A percentile compares a stretch with the other conserved stretches of the same genome.
Conservation (phyloP, 2,329 filamentous ascomycete species). For the Cryoendolithus antarcticus region DNA sequence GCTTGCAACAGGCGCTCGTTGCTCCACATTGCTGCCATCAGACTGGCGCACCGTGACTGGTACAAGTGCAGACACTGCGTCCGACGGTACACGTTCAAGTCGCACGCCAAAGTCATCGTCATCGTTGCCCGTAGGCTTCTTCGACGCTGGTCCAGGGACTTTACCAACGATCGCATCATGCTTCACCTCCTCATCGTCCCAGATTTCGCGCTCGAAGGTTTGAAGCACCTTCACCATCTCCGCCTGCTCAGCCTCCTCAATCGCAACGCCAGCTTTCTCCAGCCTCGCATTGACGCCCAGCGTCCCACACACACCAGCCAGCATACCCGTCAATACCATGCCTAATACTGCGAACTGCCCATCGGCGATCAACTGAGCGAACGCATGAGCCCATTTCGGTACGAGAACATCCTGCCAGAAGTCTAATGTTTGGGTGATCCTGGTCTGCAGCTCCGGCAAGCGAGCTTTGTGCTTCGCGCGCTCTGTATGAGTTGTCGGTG, state of each 20-base stretch:
- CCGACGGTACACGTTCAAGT: neutral
- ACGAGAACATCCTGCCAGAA: slow-evolving; percentile 29
- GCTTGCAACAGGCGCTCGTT: slow-evolving; percentile 24
- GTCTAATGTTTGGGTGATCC: slow-evolving; percentile 20
- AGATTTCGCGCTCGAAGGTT: slow-evolving; percentile 30
- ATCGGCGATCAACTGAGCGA: slow-evolving; percentile 33
- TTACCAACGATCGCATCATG: slow-evolving; percentile 10
- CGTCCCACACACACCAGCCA: slow-evolving; percentile 26
- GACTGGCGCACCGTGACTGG: neutral
- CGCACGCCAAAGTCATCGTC: slow-evolving; percentile 8
- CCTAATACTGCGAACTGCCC: slow-evolving; percentile 34
- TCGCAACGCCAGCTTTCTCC: slow-evolving; percentile 28
- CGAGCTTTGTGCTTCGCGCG: slow-evolving; percentile 13
- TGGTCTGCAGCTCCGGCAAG: slow-evolving; percentile 1
- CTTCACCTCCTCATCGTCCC: slow-evolving; percentile 21
- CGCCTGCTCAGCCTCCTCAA: slow-evolving; percentile 29
- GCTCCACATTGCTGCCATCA: slow-evolving; percentile 9
- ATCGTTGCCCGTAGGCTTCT: slow-evolving; percentile 5
- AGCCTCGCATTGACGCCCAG: slow-evolving; percentile 12
- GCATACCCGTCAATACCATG: slow-evolving; percentile 30
- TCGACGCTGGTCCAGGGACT: slow-evolving; percentile 1
- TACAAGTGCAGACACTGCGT: too few relatives aligned
- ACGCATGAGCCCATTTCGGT: slow-evolving; percentile 23
- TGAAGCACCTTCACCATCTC: slow-evolving; percentile 31
- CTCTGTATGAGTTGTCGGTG: slow-evolving; percentile 18